These are phyloP conservation scores for Tuber indicum DNA, from an alignment of 495 filamentous ascomycete species.

Conservation along the genomic window DNA sequence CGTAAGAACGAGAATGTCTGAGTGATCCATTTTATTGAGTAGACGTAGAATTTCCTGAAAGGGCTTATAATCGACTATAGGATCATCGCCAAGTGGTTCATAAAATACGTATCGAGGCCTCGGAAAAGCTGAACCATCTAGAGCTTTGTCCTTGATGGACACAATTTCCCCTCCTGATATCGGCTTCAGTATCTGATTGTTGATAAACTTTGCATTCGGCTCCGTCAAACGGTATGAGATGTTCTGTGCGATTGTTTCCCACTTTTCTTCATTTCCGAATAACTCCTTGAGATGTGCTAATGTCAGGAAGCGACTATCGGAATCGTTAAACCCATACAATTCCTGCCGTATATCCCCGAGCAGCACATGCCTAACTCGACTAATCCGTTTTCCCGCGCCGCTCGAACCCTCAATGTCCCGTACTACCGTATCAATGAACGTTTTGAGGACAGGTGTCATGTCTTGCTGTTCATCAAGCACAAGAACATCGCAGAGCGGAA, in stretches of 20 bases:
- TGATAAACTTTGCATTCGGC: conserved; percentile 12
- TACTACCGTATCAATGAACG: conserved; percentile 8
- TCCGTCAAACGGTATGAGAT: conserved; percentile 9
- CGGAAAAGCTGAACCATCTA: background rate
- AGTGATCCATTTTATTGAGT: background rate
- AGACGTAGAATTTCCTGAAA: background rate
- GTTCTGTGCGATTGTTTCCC: background rate
- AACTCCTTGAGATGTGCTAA: background rate
- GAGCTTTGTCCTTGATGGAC: background rate
- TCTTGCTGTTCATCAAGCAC: conserved; percentile 25
- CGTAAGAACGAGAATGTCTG: conserved; percentile 16
- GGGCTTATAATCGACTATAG: background rate
- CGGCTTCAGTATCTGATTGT: conserved; percentile 9
- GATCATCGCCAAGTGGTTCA: background rate
- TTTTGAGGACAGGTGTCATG: conserved; percentile 14
- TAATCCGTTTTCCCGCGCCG: background rate
- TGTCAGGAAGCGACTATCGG: conserved; percentile 21
- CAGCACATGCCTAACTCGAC: conserved; percentile 7
- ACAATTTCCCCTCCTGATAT: background rate
- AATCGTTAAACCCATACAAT: conserved; percentile 20
- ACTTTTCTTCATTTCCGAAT: conserved; percentile 8
- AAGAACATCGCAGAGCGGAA: conserved; percentile 9
- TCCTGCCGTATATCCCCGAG: conserved; percentile 19
- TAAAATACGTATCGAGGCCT: conserved; percentile 15
- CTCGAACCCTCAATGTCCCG: background rate